Evolutionary conservation across 2,329 filamentous ascomycete species (phyloP), one percentile per base, ranked within the genome.

Genomic region (Ramichloridium luteum): DNA sequence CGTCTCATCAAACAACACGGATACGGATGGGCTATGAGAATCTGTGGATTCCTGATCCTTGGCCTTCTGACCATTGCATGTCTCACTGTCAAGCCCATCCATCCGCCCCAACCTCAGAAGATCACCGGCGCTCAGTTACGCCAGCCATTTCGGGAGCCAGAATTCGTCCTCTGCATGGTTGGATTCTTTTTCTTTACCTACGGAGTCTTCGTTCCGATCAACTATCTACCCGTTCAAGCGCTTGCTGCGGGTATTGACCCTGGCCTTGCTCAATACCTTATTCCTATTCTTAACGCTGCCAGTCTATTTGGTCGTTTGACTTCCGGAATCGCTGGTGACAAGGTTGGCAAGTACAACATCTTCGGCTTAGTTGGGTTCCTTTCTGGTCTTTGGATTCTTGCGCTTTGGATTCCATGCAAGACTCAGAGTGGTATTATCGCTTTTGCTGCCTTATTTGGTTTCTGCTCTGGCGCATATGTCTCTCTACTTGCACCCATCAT

Each of bases 381-480:
- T 15, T 59, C 67, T 9, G 47, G 50, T 3, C 58, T 71, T 20
- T 43, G 71, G 1, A 60, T 64, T 9, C 54, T 75, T 0, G 67
- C 62, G 16, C 51, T 78, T 2, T 70, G 72, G 72, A 55, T 74
- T 4, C 64, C 67, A 2, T 64, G 60, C 8, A 38, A 40, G 3
- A 60, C 60, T 22, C 68, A 74, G 6, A 65, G 67, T 0, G 65
- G 70, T 1, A 70, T 77, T 36, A 65, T 82, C 30, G 61, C 73
- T 20, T 83, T 80, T 51, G 65, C 69, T 9, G 61, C 68, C n/a
- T 54, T 81, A 5, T 84, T 79, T 43, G 80, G 78, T 12, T 80
- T 83, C 50, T 67, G 67, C 10, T 76, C 72, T 0, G 80, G 79
- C 9, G 70, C 71, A 2, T 79, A 75, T 44, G 69, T 80, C 20